Evolutionary conservation across 139 green algal species (phyloP).

Genomic region (Ostreobium quekettii): DNA sequence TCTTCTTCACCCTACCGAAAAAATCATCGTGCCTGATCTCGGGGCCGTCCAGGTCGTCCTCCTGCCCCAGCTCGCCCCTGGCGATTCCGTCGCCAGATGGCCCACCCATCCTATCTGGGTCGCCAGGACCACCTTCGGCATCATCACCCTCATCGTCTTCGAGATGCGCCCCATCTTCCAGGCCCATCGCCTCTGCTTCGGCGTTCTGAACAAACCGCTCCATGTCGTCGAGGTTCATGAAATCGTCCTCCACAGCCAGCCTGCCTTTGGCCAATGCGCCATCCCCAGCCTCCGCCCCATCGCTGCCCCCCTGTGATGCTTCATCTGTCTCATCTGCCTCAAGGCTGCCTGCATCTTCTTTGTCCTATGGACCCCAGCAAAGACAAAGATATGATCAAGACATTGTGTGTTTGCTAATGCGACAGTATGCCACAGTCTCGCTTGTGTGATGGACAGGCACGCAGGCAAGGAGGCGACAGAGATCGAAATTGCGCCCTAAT

Average conservation of each 20-base stretch:
- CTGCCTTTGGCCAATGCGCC: neutral
- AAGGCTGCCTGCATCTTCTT: too few relatives aligned
- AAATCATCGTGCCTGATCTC: constrained; percentile 17
- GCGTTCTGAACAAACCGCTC: constrained; percentile 79
- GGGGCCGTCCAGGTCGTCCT: neutral
- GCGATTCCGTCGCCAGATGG: neutral
- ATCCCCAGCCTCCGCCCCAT: neutral
- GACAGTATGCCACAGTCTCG: too few relatives aligned
- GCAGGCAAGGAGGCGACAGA: too few relatives aligned
- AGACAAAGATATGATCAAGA: too few relatives aligned
- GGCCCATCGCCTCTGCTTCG: constrained; percentile 44
- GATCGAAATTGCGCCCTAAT: too few relatives aligned
- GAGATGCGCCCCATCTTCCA: constrained; percentile 18
- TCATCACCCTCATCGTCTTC: constrained; percentile 26
- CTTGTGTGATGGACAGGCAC: too few relatives aligned
- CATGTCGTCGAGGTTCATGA: constrained; percentile 79
- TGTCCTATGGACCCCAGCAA: too few relatives aligned
- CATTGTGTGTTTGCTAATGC: too few relatives aligned
- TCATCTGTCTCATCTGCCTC: neutral
- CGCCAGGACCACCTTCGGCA: constrained; percentile 17
- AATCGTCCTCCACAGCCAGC: constrained; percentile 50
- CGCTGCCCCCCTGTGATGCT: neutral
- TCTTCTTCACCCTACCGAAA: neutral
- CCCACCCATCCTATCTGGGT: constrained; percentile 19
- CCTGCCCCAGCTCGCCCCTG: constrained; percentile 18